Percentiles rank a stretch among this genome's conserved stretches.
These are phyloP conservation scores for Capniomyces stellatus DNA, from an alignment of 371 early-diverging fungal species.

Conservation along the genomic window DNA sequence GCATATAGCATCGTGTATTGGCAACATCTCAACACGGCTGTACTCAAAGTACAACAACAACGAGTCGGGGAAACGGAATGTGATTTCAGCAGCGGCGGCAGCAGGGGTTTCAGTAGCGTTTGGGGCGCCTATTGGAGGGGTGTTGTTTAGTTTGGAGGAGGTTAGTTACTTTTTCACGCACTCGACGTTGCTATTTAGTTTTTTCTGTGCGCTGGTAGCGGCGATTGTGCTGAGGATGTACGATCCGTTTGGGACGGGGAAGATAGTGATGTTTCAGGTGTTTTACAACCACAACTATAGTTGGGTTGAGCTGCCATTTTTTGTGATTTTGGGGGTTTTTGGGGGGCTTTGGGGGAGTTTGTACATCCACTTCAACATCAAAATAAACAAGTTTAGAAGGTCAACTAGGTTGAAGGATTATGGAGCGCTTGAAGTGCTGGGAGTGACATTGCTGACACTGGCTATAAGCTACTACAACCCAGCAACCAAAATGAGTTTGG, in stretches of 20 bases:
- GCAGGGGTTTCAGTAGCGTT: slow-evolving; percentile 92
- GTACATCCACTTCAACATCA: slow-evolving; percentile 61
- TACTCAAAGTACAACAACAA: slow-evolving; percentile 59
- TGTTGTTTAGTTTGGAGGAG: slow-evolving; percentile 91
- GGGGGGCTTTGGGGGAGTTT: slow-evolving; percentile 83
- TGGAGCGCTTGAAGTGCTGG: slow-evolving; percentile 55
- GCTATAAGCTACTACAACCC: slow-evolving; percentile 56
- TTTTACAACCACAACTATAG: slow-evolving; percentile 78
- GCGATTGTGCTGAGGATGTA: slow-evolving; percentile 74
- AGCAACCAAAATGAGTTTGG: slow-evolving; percentile 51
- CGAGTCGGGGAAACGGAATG: slow-evolving; percentile 70
- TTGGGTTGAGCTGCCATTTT: slow-evolving; percentile 66
- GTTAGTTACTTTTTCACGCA: slow-evolving; percentile 85
- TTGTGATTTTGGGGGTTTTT: slow-evolving; percentile 69
- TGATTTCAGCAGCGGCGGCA: slow-evolving; percentile 79
- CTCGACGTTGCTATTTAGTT: slow-evolving; percentile 87
- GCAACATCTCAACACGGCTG: slow-evolving; percentile 67
- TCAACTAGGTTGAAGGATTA: slow-evolving; percentile 18
- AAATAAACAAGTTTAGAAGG: slow-evolving; percentile 40
- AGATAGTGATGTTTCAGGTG: slow-evolving; percentile 89
- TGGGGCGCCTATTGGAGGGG: slow-evolving; percentile 93
- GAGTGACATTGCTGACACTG: slow-evolving; percentile 53
- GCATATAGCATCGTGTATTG: slow-evolving; percentile 81
- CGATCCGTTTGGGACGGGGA: slow-evolving; percentile 86
- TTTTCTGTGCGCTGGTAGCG: slow-evolving; percentile 84